Evolutionary conservation across 306 rosid genomes (phyloP), one percentile per base, ranked within the genome.

Genomic region (Vicia villosa): DNA sequence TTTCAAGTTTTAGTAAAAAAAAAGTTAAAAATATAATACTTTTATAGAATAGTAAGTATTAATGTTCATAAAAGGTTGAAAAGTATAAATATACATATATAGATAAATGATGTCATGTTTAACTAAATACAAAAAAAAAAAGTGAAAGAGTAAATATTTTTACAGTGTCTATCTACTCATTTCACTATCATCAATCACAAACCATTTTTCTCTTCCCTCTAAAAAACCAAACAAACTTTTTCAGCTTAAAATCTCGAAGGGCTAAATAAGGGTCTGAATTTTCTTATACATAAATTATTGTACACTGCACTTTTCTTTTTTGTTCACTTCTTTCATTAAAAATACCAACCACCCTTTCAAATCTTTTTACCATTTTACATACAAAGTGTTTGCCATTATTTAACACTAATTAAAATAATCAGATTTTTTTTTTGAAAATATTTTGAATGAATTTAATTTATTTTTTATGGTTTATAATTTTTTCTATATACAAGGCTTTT

Each of bases 111-210:
- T 38, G 28, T 24, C 32, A 5, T 22, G 21, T 55, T 66, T 43
- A 59, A 45, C 69, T 70, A 45, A 38, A 68, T 66, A 79, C 71
- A 66, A 64, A 59, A 66, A 77, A 13, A 66, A 77, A 12, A 67
- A 43, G 63, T 19, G 64, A 46, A 64, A 73, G 70, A 50, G 73
- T 51, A 46, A 73, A 56, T 74, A 68, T 43, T 55, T 80, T 61
- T 72, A 28, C 75, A 66, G 62, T 50, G 66, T 74, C 13, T 50
- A 20, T 26, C 73, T 37, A 63, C 86, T 72, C 77, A 70, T 74
- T 79, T 76, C 61, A 40, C 79, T 54, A 69, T 75, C 73, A 71
- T 63, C 41, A 68, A 58, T 50, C 66, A 68, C 57, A 51, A 77
- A 77, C 74, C 66, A 59, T 55, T 46, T 58, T 11, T 57, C 70